These are phyloP conservation scores for Eutypa lata DNA, from an alignment of 2,329 filamentous ascomycete species.

Conservation along the genomic window DNA sequence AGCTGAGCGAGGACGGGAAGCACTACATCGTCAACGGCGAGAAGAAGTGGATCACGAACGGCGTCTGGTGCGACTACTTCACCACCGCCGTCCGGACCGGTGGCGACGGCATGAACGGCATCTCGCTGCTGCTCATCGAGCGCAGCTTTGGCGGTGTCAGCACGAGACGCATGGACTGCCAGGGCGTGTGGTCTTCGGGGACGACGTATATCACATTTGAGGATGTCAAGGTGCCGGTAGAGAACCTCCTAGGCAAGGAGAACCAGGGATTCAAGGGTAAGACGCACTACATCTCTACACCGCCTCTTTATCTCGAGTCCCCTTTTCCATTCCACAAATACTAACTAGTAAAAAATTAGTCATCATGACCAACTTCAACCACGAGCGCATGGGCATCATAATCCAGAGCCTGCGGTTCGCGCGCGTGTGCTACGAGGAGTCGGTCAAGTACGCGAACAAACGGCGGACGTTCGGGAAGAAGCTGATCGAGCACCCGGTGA, in stretches of 20 bases:
- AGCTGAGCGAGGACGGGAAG: slow-evolving; percentile 91
- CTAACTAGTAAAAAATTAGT: too few species aligned
- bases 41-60: slow-evolving; percentile 99
- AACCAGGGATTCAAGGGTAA: slow-evolving; percentile 91
- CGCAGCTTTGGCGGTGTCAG: slow-evolving; percentile 78
- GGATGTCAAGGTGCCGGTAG: slow-evolving; percentile 98
- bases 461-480: slow-evolving; percentile 94
- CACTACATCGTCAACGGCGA: slow-evolving; percentile 99
- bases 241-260: slow-evolving; percentile 96
- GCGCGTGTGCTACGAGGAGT: slow-evolving; percentile 95
- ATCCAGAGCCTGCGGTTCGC: slow-evolving; percentile 96
- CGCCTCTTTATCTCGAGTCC: neutral
- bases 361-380: slow-evolving; percentile 99
- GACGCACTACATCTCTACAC: slow-evolving; percentile 5
- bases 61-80: slow-evolving; percentile 96
- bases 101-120: slow-evolving; percentile 84
- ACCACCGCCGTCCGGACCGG: slow-evolving; percentile 93
- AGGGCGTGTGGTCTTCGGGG: slow-evolving; percentile 92
- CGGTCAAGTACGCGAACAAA: slow-evolving; percentile 96
- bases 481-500: slow-evolving; percentile 94
- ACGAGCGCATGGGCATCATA: slow-evolving; percentile 97
- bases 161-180: slow-evolving; percentile 96
- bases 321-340: too few species aligned
- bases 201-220: slow-evolving; percentile 98
- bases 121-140: slow-evolving; percentile 90